Evolutionary conservation across 768 basidiomycete species (phyloP).

Genomic region (Boletus patriciae): DNA sequence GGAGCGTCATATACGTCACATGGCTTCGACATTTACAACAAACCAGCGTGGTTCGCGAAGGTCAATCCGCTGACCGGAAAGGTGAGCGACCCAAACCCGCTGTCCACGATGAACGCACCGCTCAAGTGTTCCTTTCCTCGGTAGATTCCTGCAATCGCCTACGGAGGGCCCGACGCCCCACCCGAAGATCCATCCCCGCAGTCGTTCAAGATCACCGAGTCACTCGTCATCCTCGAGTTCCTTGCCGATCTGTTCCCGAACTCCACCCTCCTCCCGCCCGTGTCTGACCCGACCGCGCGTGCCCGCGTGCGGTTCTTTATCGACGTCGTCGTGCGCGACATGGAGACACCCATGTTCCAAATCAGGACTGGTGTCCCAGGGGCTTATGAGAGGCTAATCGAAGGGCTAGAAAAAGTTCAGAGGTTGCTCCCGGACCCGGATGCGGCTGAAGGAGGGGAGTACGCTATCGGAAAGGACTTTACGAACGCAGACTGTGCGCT

Average conservation of each 20-base stretch:
- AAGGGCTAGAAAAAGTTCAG: conserved; percentile 10
- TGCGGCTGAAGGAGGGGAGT: conserved; percentile 47
- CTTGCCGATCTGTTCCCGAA: conserved; percentile 56
- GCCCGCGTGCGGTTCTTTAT: conserved; percentile 64
- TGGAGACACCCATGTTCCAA: conserved; percentile 38
- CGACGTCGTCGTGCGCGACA: conserved; percentile 47
- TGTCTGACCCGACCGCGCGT: conserved; percentile 48
- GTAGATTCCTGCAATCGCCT: conserved; percentile 58
- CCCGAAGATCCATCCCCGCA: conserved; percentile 57
- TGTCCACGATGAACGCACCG: background rate
- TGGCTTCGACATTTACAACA: conserved; percentile 59
- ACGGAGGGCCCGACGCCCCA: conserved; percentile 55
- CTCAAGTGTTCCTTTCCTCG: background rate
- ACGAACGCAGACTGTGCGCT: conserved; percentile 62
- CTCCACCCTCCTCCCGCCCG: conserved; percentile 45
- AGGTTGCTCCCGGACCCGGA: conserved; percentile 11
- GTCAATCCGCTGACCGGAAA: conserved; percentile 61
- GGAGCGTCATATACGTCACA: conserved; percentile 47
- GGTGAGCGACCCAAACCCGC: conserved; percentile 33
- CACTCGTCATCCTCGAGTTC: conserved; percentile 63
- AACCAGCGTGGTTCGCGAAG: conserved; percentile 65
- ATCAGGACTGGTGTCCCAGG: conserved; percentile 24
- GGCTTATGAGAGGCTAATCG: background rate
- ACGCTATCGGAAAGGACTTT: conserved; percentile 41
- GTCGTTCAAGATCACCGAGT: conserved; percentile 62